Base-by-base conservation (phyloP, 1,284 basidiomycete species). In the Mycosarcoma mackinlayi region DNA sequence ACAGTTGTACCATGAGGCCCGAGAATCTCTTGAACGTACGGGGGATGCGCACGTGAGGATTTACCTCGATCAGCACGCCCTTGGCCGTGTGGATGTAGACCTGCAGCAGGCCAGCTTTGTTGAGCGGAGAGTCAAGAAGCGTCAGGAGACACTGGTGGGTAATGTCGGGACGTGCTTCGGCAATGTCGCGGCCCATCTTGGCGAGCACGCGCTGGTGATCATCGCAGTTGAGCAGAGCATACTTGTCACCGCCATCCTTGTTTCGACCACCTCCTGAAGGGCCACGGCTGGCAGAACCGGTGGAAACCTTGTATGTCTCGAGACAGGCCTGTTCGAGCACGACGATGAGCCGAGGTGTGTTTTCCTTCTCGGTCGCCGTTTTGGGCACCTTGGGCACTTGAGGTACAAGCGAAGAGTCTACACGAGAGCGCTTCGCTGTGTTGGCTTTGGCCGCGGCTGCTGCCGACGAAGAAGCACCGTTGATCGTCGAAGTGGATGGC, bases 61-160 rank as follows among this genome's bases (percentile, higher is more conserved):
- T 98, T 73, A 99, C 93, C 85, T 99, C 96, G 83, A 99, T 98
- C 46, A 99, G 88, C 18, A 96, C 93, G 44, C 94, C 94, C 79
- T 92, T 92, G 24, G 93, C 92, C 7, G 95, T 99, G 85, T 98
- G 95, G 67, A 99, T 97, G 85, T 96, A 99, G 27, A 99, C 94
- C 84, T 98, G 95, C 8, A 98, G 88, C 30, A 93, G 85, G 11
- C 95, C 95, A 4, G 95, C 93, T 85, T 98, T 98, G 88, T 99
- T 99, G 54, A 98, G 86, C 0, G 95, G 95, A 37, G 95, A 98
- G 85, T 99, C 96, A 62, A 99, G 89, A 10, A 99, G 87, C 0
- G 95, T 99, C 66, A 99, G 86, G 8, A 99, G 88, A 82, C 96
- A 99, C 92, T 98, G 96, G 84, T 99, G 95, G 0, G 96, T 98